Base-by-base conservation (phyloP, 2,329 filamentous ascomycete species). In the Colletotrichum simmondsii region DNA sequence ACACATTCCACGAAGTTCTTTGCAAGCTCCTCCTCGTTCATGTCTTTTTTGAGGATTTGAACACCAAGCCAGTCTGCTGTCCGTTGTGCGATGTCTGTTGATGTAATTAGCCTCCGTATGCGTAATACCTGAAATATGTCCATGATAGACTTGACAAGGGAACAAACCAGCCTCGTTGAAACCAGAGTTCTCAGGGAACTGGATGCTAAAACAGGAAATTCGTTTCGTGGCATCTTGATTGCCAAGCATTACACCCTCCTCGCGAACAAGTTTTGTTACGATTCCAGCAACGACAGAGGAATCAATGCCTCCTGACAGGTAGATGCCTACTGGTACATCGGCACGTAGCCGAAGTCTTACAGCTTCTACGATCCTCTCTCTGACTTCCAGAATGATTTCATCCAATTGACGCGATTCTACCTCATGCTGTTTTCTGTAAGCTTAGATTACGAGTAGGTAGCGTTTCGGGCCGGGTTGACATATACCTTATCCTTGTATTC, bases 261-360 rank as follows among this genome's bases (percentile, higher is more conserved):
- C 81, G 46, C 83, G 81, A 16, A 86, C 82, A 2, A 91, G 81
- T 72, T 90, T 82, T 1, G 84, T 85, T 2, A 87, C 85, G 76
- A 91, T 89, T 2, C 89, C 89, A 6, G 89, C 89, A 32, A 91
- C 78, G 2, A 85, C 82, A 0, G 88, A 90, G 0, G 87, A 90
- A 75, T 91, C 89, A 54, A 91, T 85, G 1, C 89, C 90, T 2
- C 90, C 89, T 19, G 84, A 87, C 0, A 91, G 79, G 69, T 89
- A 91, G 66, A 91, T 81, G 2, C 87, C 89, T 3, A 91, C 81
- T 0, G 88, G 87, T 0, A 91, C 89, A 77, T 91, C 89, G 1
- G 89, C 89, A 24, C 85, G 83, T 7, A 91, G 80, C 8, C 89
- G 85, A 28, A 89, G 74, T 14, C 83, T 83, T 7, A 91, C 80